Base-by-base conservation (phyloP, 306 rosid species). In the Leucaena leucocephala region DNA sequence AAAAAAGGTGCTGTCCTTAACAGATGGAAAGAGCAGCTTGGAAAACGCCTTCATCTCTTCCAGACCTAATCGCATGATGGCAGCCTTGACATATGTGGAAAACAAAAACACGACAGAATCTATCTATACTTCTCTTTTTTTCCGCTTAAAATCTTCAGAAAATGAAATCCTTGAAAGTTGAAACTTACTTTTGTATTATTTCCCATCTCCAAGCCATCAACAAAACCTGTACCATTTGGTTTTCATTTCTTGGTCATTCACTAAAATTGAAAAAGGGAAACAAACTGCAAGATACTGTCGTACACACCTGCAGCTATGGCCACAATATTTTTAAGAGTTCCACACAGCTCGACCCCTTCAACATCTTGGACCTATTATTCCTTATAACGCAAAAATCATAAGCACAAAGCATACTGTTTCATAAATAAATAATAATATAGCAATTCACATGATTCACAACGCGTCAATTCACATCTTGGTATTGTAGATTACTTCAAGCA, bases 171-270 rank as follows among this genome's bases (percentile, higher is more conserved):
- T 58, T 75, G 76, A 73, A 55, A 67, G 8, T 58, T 75, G 76
- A 73, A 55, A 67, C 85, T 76, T 86, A 93, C 99, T 89, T 93
- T 96, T 15, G 98, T 90, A 85, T 96, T 96, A 79, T 93, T 93
- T 84, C 99, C 99, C 99, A 96, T 93, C 86, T 91, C 97, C 88
- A 96, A 80, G 71, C 99, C 99, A 86, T 96, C 99, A 80, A 96
- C 98, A 87, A 93, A 91, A 85, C 98, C 98, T 94, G 94, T 82
- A 40, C 75, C 87, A 76, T 61, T 48, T 74, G 75, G 33, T 33
- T 73, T 84, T 78, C 81, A 84, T 77, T 78, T 69, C 39, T 74
- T 70, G 39, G 57, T 74, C 65, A 66, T 74, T 77, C 73, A 78
- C 13, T 52, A 74, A 70, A 74, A 57, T 21, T 76, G 54, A 46